Percentiles rank a stretch among this genome's conserved stretches.
Conservation (phyloP, 1,284 basidiomycete genomes). For the Malassezia psittaci region DNA sequence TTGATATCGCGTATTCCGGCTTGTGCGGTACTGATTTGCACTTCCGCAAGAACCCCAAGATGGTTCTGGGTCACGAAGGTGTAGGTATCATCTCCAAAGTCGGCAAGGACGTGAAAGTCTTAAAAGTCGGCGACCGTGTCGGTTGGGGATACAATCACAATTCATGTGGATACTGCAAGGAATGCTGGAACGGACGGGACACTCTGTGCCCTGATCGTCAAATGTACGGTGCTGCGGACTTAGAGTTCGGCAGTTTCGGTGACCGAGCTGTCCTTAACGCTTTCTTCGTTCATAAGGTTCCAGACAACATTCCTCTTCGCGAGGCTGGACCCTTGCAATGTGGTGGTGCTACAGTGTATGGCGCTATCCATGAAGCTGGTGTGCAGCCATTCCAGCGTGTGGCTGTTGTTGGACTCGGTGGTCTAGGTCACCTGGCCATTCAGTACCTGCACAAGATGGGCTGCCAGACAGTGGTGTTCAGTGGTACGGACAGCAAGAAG, state of each 20-base stretch:
- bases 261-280: slow-evolving; percentile 37
- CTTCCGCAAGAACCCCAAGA: slow-evolving; percentile 27
- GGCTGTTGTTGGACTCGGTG: slow-evolving; percentile 50
- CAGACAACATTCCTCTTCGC: slow-evolving; percentile 30
- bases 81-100: slow-evolving; percentile 40
- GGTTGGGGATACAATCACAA: slow-evolving; percentile 44
- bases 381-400: slow-evolving; percentile 44
- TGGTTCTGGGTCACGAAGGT: slow-evolving; percentile 41
- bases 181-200: slow-evolving; percentile 35
- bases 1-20: slow-evolving; percentile 41
- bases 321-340: slow-evolving; percentile 50
- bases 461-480: slow-evolving; percentile 47
- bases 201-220: slow-evolving; percentile 31
- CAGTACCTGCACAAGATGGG: slow-evolving; percentile 48
- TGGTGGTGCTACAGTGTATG: slow-evolving; percentile 48
- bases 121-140: slow-evolving; percentile 38
- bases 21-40: slow-evolving; percentile 41
- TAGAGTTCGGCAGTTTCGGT: slow-evolving; percentile 37
- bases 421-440: slow-evolving; percentile 47
- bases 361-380: slow-evolving; percentile 48
- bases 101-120: slow-evolving; percentile 24
- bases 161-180: slow-evolving; percentile 32
- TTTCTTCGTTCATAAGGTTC: slow-evolving; percentile 35
- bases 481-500: slow-evolving; percentile 40
- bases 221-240: slow-evolving; percentile 30